A percentile compares a stretch with the other conserved stretches of the same genome.
phyloP scores from a whole-genome alignment of 805 yeast genomes.

The Wickerhamomyces subpelliculosus region DNA sequence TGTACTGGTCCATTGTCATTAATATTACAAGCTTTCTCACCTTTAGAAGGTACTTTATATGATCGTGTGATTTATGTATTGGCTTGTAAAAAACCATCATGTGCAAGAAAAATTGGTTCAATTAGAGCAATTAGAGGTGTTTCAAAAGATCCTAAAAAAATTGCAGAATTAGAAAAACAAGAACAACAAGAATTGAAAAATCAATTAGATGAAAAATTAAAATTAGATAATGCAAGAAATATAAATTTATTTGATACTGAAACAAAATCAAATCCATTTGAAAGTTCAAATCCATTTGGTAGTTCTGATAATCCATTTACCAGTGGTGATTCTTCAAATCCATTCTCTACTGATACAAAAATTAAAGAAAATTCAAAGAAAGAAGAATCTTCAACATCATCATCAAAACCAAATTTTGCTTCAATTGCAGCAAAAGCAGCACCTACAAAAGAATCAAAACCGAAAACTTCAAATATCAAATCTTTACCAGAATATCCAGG shows the following conservation, averaged over 20 bases:
- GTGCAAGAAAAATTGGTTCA: slow-evolving; percentile 65
- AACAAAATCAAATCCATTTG: slow-evolving; percentile 25
- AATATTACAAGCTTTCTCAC: slow-evolving; percentile 74
- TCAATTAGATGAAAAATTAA: slow-evolving; percentile 36
- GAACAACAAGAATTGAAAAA: slow-evolving; percentile 34
- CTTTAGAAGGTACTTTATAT: slow-evolving; percentile 62
- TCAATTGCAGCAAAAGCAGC: slow-evolving; percentile 26
- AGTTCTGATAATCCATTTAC: slow-evolving; percentile 18
- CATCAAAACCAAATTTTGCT: slow-evolving; percentile 20
- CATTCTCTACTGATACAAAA: slow-evolving; percentile 9
- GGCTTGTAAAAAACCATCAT: slow-evolving; percentile 55
- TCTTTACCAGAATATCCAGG: slow-evolving; percentile 54
- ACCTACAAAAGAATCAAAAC: slow-evolving; percentile 15
- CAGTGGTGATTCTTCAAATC: slow-evolving; percentile 6
- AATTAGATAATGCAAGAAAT: slow-evolving; percentile 34
- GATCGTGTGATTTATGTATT: slow-evolving; percentile 81
- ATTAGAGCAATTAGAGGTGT: slow-evolving; percentile 76
- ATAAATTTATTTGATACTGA: slow-evolving; percentile 21
- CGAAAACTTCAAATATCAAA: slow-evolving; percentile 12
- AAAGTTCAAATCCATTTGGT: slow-evolving; percentile 35
- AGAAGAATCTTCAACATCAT: not conserved
- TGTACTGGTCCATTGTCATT: slow-evolving; percentile 62
- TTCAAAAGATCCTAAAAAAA: slow-evolving; percentile 45
- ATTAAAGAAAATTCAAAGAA: slow-evolving; percentile 2
- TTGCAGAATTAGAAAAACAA: slow-evolving; percentile 33